Base-by-base conservation (phyloP, 106 monocot species). In the Dendrobium officinale region DNA sequence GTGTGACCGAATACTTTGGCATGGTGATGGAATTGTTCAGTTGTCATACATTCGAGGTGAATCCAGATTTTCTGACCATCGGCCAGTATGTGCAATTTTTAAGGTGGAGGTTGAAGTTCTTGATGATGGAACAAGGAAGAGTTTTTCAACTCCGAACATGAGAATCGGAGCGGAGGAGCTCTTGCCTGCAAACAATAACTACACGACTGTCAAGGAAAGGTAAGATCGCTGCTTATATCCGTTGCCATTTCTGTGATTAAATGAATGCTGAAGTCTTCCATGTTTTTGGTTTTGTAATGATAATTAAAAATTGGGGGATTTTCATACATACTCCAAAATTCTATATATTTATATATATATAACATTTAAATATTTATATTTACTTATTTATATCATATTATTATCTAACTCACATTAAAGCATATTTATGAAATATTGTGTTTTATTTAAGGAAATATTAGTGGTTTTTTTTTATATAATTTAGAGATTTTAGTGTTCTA, bases 1-100 rank as follows among this genome's bases (percentile, higher is more conserved):
- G 91, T 95, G 94, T 80, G 91, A 95, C 55, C 74, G 94, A 29
- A 92, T 95, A 82, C 67, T 95, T 22, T 95, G 92, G 91, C 90
- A 84, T 61, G 95, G 95, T 24, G 92, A 86, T 82, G 94, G 91
- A 31, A 88, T 95, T 43, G 67, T 67, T 45, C 92, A 92, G 56
- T 77, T 88, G 75, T 95, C 86, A 41, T 95, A 95, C 74, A 67
- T 84, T 66, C 81, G 95, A 5, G 92, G 88, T 16, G 94, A 95
- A 74, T 90, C 90, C 4, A 92, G 79, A 82, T 92, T 95, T 79
- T 95, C 95, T 42, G 95, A 95, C 84, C 95, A 95, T 79, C 81
- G 95, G 4, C 95, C 95, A 45, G 92, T 95, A 0, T 90, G 88
- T 78, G 88, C 88, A n/a, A 75, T 86, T 20, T 92, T 95, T 66